Evolutionary conservation across 331 rosid species (phyloP).

Genomic region (Rosa hybrid): DNA sequence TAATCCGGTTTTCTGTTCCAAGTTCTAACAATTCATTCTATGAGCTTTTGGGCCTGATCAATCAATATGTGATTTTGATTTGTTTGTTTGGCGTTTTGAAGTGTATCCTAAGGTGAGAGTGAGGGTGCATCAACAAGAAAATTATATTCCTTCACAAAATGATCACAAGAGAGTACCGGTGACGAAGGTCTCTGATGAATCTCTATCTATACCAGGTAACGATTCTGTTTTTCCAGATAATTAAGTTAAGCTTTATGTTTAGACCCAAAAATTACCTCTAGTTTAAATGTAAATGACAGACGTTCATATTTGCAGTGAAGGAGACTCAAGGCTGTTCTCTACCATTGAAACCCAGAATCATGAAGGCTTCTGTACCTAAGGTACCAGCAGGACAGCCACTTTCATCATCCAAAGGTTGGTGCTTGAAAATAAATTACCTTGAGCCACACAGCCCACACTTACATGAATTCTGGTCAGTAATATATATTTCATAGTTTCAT

Average conservation of each 20-base stretch:
- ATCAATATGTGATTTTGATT: not conserved
- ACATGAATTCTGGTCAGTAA: not conserved
- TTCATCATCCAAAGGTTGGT: slow-evolving; percentile 43
- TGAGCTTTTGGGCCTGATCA: not conserved
- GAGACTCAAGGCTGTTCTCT: slow-evolving; percentile 23
- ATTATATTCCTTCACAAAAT: slow-evolving; percentile 23
- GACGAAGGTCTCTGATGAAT: slow-evolving; percentile 23
- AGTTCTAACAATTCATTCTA: not conserved
- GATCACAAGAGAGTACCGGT: slow-evolving; percentile 23
- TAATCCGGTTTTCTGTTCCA: not conserved
- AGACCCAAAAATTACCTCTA: not conserved
- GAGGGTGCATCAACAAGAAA: slow-evolving; percentile 39
- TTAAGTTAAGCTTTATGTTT: not conserved
- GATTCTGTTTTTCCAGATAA: not conserved
- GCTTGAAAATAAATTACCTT: not conserved
- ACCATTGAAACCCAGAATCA: slow-evolving; percentile 32
- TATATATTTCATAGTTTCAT: not conserved
- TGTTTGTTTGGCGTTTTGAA: slow-evolving; percentile 23
- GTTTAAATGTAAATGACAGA: not conserved
- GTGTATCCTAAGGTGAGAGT: slow-evolving; percentile 59
- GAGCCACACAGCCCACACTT: not conserved
- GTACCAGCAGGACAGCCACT: slow-evolving; percentile 17
- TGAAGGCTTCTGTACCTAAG: slow-evolving; percentile 34
- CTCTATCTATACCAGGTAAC: slow-evolving; percentile 13
- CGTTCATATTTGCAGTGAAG: slow-evolving; percentile 23